Conservation (phyloP, 108 stramenopile species). For the Epithemia pelagica region DNA sequence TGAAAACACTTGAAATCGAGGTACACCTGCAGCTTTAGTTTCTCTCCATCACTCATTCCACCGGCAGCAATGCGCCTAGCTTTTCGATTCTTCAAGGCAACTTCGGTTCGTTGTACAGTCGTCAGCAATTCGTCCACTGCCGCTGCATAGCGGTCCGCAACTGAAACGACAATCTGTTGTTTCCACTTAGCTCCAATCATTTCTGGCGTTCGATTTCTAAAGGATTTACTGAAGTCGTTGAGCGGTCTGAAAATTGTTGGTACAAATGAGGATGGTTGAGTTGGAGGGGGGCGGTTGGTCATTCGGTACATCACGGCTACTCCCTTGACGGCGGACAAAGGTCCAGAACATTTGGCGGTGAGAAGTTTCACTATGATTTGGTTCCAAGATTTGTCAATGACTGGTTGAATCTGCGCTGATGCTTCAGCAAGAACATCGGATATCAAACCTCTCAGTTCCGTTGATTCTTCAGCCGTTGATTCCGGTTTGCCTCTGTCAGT, state of each 20-base stretch:
- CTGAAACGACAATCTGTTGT: slow-evolving; percentile 36
- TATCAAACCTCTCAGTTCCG: slow-evolving; percentile 35
- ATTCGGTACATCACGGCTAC: slow-evolving; percentile 89
- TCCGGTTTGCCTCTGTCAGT: slow-evolving; percentile 14
- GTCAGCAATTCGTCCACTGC: slow-evolving; percentile 77
- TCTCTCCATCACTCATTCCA: slow-evolving; percentile 86
- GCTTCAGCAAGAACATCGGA: slow-evolving; percentile 59
- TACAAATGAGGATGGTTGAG: slow-evolving; percentile 77
- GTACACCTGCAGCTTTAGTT: slow-evolving; percentile 78
- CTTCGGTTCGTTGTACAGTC: slow-evolving; percentile 79
- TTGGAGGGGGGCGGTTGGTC: slow-evolving; percentile 86
- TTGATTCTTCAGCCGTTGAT: slow-evolving; percentile 19
- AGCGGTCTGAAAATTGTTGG: slow-evolving; percentile 67
- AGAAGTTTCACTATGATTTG: slow-evolving; percentile 64
- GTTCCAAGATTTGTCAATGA: slow-evolving; percentile 70
- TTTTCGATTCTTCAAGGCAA: slow-evolving; percentile 63
- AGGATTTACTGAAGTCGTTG: slow-evolving; percentile 61
- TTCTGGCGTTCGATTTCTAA: slow-evolving; percentile 60
- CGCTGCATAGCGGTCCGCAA: slow-evolving; percentile 56
- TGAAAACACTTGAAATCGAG: slow-evolving; percentile 62
- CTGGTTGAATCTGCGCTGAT: slow-evolving; percentile 52
- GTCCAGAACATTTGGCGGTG: slow-evolving; percentile 60
- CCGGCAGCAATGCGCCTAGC: slow-evolving; percentile 62
- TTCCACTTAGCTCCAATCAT: slow-evolving; percentile 68
- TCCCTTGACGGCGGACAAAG: slow-evolving; percentile 80